These are phyloP conservation scores for Rhizopus sp. DNA, from an alignment of 371 early-diverging fungal species.

Conservation along the genomic window DNA sequence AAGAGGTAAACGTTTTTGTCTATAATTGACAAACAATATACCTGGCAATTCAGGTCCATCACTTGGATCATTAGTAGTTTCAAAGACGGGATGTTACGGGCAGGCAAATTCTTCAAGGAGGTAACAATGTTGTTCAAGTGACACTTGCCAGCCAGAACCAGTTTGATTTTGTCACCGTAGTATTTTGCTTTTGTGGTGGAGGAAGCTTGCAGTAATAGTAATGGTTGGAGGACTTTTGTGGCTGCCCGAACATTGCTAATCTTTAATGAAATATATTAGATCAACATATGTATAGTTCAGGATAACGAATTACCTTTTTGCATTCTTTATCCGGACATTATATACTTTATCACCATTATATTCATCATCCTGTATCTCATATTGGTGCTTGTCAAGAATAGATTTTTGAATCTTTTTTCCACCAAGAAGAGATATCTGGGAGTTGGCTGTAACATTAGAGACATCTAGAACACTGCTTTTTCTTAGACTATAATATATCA, in stretches of 20 bases:
- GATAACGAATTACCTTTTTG: constrained; percentile 8
- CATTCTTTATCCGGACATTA: constrained; percentile 13
- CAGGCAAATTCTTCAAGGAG: neutral
- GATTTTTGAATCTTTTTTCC: too few species aligned
- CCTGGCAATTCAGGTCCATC: neutral
- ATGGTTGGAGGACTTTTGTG: neutral
- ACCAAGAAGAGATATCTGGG: too few species aligned
- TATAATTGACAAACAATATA: neutral
- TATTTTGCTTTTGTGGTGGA: constrained; percentile 1
- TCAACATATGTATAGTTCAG: neutral
- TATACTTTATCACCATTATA: too few species aligned
- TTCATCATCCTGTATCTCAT: too few species aligned
- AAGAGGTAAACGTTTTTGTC: neutral
- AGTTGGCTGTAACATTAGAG: too few species aligned
- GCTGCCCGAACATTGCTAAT: neutral
- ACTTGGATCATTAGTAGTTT: neutral
- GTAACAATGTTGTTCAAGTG: constrained; percentile 1
- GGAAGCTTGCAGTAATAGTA: constrained; percentile 1
- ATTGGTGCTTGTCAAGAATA: too few species aligned
- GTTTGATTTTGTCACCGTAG: constrained; percentile 3
- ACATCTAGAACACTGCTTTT: too few species aligned
- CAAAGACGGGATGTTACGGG: neutral
- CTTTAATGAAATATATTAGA: constrained; percentile 2
- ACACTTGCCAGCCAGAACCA: constrained; percentile 1
- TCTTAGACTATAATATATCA: too few species aligned